These are phyloP conservation scores for Elongisporangium prolatum DNA, from an alignment of 352 stramenopile genomes.

Conservation along the genomic window DNA sequence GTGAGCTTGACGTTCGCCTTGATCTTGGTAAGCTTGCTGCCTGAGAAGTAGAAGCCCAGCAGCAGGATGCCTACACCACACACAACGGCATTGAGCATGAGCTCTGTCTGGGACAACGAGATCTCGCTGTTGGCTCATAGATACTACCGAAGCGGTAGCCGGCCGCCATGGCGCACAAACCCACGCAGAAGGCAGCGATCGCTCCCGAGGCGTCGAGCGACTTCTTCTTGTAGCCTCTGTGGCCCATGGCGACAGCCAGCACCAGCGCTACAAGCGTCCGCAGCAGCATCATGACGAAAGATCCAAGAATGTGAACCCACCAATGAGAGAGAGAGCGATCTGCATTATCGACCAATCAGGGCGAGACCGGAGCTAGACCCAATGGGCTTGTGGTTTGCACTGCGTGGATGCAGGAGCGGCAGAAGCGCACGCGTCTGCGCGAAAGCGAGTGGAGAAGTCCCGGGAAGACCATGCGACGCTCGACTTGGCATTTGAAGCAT, in stretches of 20 bases:
- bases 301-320: too few relatives aligned
- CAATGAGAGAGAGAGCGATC: background rate
- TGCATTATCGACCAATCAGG: background rate
- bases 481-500: constrained; percentile 12
- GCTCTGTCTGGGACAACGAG: background rate
- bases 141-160: constrained; percentile 62
- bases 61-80: constrained; percentile 49
- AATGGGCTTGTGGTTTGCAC: constrained; percentile 10
- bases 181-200: constrained; percentile 55
- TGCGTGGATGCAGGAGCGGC: constrained; percentile 12
- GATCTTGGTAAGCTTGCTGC: constrained; percentile 83
- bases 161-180: constrained; percentile 52
- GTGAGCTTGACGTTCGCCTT: constrained; percentile 45
- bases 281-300: constrained; percentile 8
- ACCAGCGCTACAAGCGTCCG: constrained; percentile 38
- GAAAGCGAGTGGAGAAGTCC: constrained; percentile 9
- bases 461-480: constrained; percentile 13
- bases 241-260: constrained; percentile 31
- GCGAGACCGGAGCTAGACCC: constrained; percentile 2
- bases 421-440: constrained; percentile 10
- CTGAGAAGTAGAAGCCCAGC: constrained; percentile 83
- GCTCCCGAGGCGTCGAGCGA: constrained; percentile 60
- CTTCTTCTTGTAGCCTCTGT: constrained; percentile 59
- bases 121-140: background rate
- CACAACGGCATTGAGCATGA: constrained; percentile 5